These are phyloP conservation scores for Anthoceros angustus DNA, from an alignment of 225 moss, liverwort and hornwort species.

Conservation along the genomic window DNA sequence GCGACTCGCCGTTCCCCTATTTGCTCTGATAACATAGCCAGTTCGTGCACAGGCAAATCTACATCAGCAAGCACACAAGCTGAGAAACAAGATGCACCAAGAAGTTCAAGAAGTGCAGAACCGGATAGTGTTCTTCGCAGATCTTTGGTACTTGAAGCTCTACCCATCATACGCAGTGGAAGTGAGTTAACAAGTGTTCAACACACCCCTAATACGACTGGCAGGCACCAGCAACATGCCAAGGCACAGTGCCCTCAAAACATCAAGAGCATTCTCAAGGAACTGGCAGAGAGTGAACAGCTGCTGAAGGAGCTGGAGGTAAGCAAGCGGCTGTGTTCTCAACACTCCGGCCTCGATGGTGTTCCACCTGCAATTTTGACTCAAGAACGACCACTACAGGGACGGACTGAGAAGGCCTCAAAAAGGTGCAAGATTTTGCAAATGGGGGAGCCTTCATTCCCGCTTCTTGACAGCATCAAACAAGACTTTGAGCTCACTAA, in stretches of 20 bases:
- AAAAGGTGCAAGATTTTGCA: conserved; percentile 11
- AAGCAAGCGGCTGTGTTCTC: background rate
- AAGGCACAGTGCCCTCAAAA: background rate
- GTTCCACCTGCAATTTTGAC: background rate
- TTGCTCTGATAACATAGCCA: background rate
- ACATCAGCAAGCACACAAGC: conserved; percentile 14
- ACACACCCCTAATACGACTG: too few relatives aligned
- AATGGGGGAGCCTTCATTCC: conserved; percentile 10
- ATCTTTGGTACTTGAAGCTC: conserved; percentile 10
- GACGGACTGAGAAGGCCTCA: conserved; percentile 9
- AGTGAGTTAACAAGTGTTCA: too few relatives aligned
- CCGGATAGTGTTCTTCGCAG: conserved; percentile 12
- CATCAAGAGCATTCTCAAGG: background rate
- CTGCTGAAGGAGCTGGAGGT: background rate
- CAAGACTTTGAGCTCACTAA: conserved; percentile 7
- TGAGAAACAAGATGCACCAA: conserved; percentile 15
- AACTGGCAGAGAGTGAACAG: background rate
- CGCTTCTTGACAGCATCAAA: conserved; percentile 9
- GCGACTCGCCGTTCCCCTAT: background rate
- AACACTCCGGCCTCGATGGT: background rate
- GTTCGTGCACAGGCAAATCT: conserved; percentile 10
- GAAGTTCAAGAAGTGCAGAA: conserved; percentile 13
- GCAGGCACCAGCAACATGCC: background rate
- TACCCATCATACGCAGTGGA: too few relatives aligned
- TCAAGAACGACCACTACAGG: conserved; percentile 1